Conservation (phyloP, 2,329 filamentous ascomycete species). For the Colletotrichum paranaense region DNA sequence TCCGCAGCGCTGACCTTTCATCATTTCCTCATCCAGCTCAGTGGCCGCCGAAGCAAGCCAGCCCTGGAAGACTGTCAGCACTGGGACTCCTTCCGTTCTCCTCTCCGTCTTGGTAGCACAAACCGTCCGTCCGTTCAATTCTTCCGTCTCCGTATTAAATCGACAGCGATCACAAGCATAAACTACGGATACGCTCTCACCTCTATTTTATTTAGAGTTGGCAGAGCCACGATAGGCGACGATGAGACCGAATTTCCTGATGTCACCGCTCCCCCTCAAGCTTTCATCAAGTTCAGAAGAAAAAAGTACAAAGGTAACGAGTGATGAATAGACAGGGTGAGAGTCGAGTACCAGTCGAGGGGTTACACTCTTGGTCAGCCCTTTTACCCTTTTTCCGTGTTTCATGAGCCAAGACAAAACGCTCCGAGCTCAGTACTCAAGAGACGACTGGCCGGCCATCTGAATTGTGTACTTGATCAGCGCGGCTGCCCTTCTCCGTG, state of each 20-base stretch:
- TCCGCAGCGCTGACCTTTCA: background rate
- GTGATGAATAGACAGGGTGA: background rate
- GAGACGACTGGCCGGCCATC: constrained; percentile 14
- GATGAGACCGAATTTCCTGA: constrained; percentile 9
- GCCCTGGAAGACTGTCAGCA: background rate
- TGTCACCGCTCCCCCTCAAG: constrained; percentile 13
- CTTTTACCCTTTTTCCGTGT: constrained; percentile 13
- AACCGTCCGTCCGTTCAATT: background rate
- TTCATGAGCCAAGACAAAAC: constrained; percentile 35
- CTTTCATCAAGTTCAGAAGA: background rate
- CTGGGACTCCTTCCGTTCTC: background rate
- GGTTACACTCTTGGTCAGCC: background rate
- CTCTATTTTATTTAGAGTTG: constrained; percentile 10
- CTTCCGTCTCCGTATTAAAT: background rate
- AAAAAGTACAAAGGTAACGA: too few species aligned
- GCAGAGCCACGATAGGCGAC: constrained; percentile 1
- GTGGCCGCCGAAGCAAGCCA: constrained; percentile 6
- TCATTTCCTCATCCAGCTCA: constrained; percentile 28
- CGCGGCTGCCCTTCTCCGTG: constrained; percentile 16
- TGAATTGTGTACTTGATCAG: constrained; percentile 15
- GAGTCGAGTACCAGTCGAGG: background rate
- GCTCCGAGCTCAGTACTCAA: constrained; percentile 15
- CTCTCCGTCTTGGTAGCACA: background rate
- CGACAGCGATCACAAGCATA: background rate
- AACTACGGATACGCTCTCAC: background rate